Conservation (phyloP, 2,329 filamentous ascomycete species). For the Stagonosporopsis tanaceti region DNA sequence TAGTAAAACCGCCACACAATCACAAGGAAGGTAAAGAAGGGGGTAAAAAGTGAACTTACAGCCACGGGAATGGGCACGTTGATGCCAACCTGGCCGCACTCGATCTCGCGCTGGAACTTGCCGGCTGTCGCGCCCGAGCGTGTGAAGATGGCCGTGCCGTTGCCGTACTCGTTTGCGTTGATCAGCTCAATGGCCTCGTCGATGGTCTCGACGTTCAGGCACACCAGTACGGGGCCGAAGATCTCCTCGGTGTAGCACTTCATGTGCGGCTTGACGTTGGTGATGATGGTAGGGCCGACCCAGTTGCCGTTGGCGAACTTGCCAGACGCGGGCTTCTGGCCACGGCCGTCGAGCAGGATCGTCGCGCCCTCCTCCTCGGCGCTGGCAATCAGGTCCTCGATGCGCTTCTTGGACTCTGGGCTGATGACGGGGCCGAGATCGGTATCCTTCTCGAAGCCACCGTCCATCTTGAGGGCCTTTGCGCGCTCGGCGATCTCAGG, state of each 20-base stretch:
- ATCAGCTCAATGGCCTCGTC: conserved; percentile 83
- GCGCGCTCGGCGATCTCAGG: conserved; percentile 79
- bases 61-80: conserved; percentile 79
- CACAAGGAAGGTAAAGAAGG: no score
- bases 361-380: conserved; percentile 83
- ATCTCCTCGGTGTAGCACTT: conserved; percentile 86
- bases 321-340: conserved; percentile 70
- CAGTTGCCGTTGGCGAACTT: conserved; percentile 89
- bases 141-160: conserved; percentile 87
- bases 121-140: conserved; percentile 78
- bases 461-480: conserved; percentile 76
- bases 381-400: conserved; percentile 76
- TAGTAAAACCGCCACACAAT: conserved; percentile 7
- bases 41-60: conserved; percentile 32
- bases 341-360: conserved; percentile 81
- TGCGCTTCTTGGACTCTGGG: conserved; percentile 78
- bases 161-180: conserved; percentile 87
- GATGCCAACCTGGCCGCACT: conserved; percentile 86
- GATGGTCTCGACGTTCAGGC: conserved; percentile 78
- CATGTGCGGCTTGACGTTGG: conserved; percentile 81
- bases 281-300: conserved; percentile 82
- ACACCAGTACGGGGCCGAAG: conserved; percentile 84
- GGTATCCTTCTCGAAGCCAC: conserved; percentile 80
- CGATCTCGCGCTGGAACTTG: conserved; percentile 79
- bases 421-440: conserved; percentile 86